These are phyloP conservation scores for Aegilops tauschii DNA, from an alignment of 176 grass and related monocot species.

Conservation along the genomic window DNA sequence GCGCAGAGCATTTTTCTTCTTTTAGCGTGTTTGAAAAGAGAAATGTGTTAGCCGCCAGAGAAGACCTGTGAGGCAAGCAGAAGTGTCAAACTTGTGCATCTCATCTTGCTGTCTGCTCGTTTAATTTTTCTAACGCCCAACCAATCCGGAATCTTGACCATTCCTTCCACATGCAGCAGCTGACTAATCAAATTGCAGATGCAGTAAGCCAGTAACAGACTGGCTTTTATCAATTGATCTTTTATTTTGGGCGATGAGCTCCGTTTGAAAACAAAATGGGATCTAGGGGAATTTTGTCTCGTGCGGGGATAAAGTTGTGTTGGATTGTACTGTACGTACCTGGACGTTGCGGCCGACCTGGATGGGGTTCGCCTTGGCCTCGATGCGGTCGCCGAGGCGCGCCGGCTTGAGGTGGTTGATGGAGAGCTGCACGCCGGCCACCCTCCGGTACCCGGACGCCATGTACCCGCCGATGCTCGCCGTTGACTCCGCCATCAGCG, in stretches of 20 bases:
- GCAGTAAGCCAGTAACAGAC: not conserved
- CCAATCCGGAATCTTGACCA: not conserved
- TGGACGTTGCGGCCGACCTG: constrained; percentile 69
- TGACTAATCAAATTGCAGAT: not conserved
- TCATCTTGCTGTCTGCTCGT: not conserved
- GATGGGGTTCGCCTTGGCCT: constrained; percentile 53
- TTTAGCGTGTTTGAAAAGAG: not conserved
- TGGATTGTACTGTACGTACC: constrained; percentile 1
- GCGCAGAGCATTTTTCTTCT: not conserved
- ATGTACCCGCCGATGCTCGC: constrained; percentile 72
- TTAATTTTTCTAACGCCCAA: not conserved
- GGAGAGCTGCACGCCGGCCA: constrained; percentile 77
- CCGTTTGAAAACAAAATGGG: not conserved
- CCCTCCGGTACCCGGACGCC: constrained; percentile 46
- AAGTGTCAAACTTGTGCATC: constrained; percentile 17
- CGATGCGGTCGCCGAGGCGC: constrained; percentile 56
- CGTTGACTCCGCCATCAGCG: constrained; percentile 63
- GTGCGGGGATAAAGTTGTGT: not conserved
- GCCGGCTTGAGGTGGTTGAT: constrained; percentile 77
- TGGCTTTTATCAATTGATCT: too few relatives aligned
- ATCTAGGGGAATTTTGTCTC: not conserved
- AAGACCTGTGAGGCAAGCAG: not conserved
- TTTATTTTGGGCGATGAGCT: not conserved
- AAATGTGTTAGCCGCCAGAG: not conserved
- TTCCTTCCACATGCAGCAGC: not conserved